Percentiles rank a stretch among this genome's conserved stretches.
These are phyloP conservation scores for Coemansia sp. DNA, from an alignment of 192 early-diverging fungal species.

Conservation along the genomic window DNA sequence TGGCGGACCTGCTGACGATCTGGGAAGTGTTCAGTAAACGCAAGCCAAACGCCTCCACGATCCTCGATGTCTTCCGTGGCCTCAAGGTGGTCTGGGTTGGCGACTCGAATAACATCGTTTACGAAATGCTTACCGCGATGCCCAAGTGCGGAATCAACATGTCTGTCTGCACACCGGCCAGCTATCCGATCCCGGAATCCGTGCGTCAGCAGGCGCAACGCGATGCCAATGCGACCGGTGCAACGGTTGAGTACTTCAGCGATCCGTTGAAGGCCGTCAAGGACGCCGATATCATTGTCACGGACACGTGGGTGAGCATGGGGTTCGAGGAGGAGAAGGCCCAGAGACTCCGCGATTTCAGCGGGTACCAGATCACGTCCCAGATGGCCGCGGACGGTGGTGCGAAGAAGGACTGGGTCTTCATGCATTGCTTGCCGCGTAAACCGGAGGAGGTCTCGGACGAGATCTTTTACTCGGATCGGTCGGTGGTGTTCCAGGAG, in stretches of 20 bases:
- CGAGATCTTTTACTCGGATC: slow-evolving; percentile 88
- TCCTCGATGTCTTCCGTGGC: slow-evolving; percentile 58
- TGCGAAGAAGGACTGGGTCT: slow-evolving; percentile 88
- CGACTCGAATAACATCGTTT: slow-evolving; percentile 96
- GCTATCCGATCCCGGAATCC: slow-evolving; percentile 72
- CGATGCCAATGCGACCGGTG: slow-evolving; percentile 60
- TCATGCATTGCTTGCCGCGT: slow-evolving; percentile 97
- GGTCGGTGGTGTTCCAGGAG: slow-evolving; percentile 94
- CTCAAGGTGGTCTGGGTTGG: slow-evolving; percentile 97
- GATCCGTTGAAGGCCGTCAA: slow-evolving; percentile 78
- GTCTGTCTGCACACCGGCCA: slow-evolving; percentile 79
- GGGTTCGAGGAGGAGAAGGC: slow-evolving; percentile 93
- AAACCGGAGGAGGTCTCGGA: slow-evolving; percentile 98
- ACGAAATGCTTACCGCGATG: slow-evolving; percentile 84
- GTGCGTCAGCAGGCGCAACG: slow-evolving; percentile 67
- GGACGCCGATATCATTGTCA: slow-evolving; percentile 87
- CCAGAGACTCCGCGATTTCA: slow-evolving; percentile 76
- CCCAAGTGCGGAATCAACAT: slow-evolving; percentile 86
- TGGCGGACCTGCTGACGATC: slow-evolving; percentile 94
- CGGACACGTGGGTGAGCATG: slow-evolving; percentile 99
- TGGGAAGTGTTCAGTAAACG: slow-evolving; percentile 68
- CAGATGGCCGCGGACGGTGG: slow-evolving; percentile 76
- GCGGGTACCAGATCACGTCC: slow-evolving; percentile 85
- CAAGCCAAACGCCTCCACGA: slow-evolving; percentile 11
- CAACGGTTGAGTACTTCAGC: slow-evolving; percentile 58